phyloP scores from a whole-genome alignment of 371 early-diverging fungal species.

The Mucor velutinosus region DNA sequence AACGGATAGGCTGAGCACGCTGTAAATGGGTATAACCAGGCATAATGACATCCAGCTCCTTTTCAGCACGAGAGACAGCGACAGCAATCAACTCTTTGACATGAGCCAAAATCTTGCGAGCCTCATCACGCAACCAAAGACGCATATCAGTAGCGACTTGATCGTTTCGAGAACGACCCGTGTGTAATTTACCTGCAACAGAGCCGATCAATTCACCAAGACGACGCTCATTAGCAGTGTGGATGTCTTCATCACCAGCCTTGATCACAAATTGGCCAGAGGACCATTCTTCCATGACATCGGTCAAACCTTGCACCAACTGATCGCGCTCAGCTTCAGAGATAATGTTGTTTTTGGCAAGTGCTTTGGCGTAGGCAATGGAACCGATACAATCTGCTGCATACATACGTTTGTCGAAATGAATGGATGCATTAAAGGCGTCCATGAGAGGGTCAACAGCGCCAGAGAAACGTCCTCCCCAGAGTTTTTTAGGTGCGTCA shows the following conservation, averaged over 20 bases:
- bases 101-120: slow-evolving; percentile 56
- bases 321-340: slow-evolving; percentile 71
- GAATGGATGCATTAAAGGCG: slow-evolving; percentile 92
- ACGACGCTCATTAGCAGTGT: slow-evolving; percentile 97
- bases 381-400: slow-evolving; percentile 89
- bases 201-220: slow-evolving; percentile 91
- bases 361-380: slow-evolving; percentile 89
- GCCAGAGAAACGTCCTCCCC: slow-evolving; percentile 89
- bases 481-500: slow-evolving; percentile 60
- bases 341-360: slow-evolving; percentile 75
- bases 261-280: slow-evolving; percentile 71
- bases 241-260: slow-evolving; percentile 95
- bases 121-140: slow-evolving; percentile 89
- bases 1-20: slow-evolving; percentile 98
- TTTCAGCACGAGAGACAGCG: slow-evolving; percentile 77
- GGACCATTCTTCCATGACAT: slow-evolving; percentile 86
- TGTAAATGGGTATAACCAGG: slow-evolving; percentile 98
- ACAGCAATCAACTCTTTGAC: slow-evolving; percentile 78
- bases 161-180: slow-evolving; percentile 94
- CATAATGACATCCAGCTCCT: slow-evolving; percentile 90
- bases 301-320: slow-evolving; percentile 74
- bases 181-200: slow-evolving; percentile 95
- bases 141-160: slow-evolving; percentile 99
- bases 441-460: slow-evolving; percentile 96
- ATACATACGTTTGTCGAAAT: slow-evolving; percentile 92